These are phyloP conservation scores for Colletotrichum noveboracense DNA, from an alignment of 2,329 filamentous ascomycete genomes.

Conservation along the genomic window DNA sequence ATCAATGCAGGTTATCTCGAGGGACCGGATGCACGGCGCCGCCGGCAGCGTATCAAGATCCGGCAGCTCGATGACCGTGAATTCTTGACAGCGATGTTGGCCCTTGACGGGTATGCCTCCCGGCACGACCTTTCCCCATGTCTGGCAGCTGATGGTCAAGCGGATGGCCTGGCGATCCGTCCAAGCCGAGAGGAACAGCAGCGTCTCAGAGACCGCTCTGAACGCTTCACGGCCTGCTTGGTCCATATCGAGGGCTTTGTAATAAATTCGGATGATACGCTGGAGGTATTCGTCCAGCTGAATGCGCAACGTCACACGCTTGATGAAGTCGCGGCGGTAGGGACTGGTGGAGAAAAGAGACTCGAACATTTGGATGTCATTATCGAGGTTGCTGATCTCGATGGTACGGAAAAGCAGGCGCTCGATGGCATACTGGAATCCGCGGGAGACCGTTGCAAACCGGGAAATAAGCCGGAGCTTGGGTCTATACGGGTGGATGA, in stretches of 20 bases:
- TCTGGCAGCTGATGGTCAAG: background rate
- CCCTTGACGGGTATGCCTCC: background rate
- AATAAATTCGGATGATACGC: too few species aligned
- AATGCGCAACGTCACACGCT: background rate
- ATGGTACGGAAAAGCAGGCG: background rate
- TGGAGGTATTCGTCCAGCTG: background rate
- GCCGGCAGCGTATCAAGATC: background rate
- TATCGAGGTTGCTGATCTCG: background rate
- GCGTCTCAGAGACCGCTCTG: background rate
- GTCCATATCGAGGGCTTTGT: background rate
- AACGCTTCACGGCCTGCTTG: background rate
- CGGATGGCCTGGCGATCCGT: background rate
- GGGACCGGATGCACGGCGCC: background rate
- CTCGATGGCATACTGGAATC: background rate
- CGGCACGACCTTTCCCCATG: background rate
- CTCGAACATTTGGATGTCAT: background rate
- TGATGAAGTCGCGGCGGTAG: background rate
- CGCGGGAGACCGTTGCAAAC: background rate
- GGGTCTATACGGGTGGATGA: background rate
- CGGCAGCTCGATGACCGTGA: background rate
- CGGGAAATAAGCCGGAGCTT: background rate
- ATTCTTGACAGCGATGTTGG: background rate
- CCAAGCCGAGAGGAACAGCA: background rate
- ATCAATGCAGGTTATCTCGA: background rate
- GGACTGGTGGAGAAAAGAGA: accelerated